Conservation (phyloP, 805 yeast species). For the Wickerhamomyces ciferrii region DNA sequence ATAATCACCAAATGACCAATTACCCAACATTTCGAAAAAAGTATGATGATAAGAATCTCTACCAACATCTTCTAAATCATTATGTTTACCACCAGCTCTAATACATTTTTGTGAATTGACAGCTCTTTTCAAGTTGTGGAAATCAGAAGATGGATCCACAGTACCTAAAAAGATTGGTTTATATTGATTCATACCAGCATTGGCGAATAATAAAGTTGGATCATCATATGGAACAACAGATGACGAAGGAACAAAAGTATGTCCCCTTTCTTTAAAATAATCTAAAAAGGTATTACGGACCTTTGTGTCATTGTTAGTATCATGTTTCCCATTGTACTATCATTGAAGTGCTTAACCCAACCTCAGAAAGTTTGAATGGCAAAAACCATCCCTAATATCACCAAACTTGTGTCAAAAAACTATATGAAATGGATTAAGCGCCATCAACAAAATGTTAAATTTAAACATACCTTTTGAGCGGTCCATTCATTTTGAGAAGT, state of each 20-base stretch:
- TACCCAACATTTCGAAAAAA: conserved; percentile 98
- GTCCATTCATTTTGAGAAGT: conserved; percentile 25
- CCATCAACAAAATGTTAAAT: not conserved
- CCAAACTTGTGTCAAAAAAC: too few relatives aligned
- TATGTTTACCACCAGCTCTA: conserved; percentile 99
- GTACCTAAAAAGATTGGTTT: conserved; percentile 97
- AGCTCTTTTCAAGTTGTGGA: conserved; percentile 81
- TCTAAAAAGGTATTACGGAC: conserved; percentile 85
- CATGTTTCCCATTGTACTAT: not conserved
- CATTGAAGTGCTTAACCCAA: not conserved
- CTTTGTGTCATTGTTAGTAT: conserved; percentile 15
- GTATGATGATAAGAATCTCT: conserved; percentile 98
- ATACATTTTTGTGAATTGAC: conserved; percentile 97
- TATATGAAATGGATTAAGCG: too few relatives aligned
- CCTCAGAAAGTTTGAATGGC: too few relatives aligned
- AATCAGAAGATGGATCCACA: conserved; percentile 90
- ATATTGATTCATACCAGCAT: conserved; percentile 99
- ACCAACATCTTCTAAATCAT: conserved; percentile 97
- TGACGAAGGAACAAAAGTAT: conserved; percentile 85
- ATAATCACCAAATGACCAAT: conserved; percentile 99
- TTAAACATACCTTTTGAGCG: conserved; percentile 20
- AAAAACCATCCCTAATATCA: too few relatives aligned
- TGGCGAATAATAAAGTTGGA: conserved; percentile 93
- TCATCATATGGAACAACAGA: conserved; percentile 97
- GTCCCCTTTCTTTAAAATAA: conserved; percentile 64